Conservation (phyloP, 148 eudicot species). For the Amaranthus hypochondriacus region DNA sequence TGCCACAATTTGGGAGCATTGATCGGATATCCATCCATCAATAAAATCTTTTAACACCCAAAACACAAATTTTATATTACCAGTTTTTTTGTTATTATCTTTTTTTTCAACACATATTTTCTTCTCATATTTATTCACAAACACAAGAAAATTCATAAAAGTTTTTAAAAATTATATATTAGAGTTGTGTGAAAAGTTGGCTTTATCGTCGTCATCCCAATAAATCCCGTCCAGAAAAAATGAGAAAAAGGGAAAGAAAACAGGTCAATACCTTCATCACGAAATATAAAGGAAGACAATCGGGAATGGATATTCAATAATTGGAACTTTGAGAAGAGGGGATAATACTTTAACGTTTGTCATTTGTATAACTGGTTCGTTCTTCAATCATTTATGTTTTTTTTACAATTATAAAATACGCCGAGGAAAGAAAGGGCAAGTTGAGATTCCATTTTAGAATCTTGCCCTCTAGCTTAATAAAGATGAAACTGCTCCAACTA, state of each 20-base stretch:
- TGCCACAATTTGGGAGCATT: conserved; percentile 14
- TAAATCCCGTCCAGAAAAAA: too few species aligned
- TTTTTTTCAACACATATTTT: background rate
- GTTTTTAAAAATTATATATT: background rate
- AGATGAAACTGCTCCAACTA: too few species aligned
- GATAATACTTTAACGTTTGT: background rate
- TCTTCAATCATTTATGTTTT: conserved; percentile 2
- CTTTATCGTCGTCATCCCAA: too few species aligned
- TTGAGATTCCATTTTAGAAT: too few species aligned
- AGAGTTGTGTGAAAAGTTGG: background rate
- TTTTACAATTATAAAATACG: background rate
- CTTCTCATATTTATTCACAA: background rate
- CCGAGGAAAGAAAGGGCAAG: too few species aligned
- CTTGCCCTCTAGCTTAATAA: too few species aligned
- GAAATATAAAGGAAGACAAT: background rate
- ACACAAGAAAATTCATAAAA: background rate
- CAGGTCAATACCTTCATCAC: too few species aligned
- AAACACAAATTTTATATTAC: too few species aligned
- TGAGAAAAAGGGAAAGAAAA: too few species aligned
- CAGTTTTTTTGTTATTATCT: background rate
- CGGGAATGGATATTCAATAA: background rate
- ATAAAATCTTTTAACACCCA: background rate
- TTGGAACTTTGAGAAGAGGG: background rate
- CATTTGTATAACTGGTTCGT: conserved; percentile 17
- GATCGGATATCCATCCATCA: conserved; percentile 16